phyloP scores from a whole-genome alignment of 1,284 basidiomycete species.

The Naganishia cerealis region DNA sequence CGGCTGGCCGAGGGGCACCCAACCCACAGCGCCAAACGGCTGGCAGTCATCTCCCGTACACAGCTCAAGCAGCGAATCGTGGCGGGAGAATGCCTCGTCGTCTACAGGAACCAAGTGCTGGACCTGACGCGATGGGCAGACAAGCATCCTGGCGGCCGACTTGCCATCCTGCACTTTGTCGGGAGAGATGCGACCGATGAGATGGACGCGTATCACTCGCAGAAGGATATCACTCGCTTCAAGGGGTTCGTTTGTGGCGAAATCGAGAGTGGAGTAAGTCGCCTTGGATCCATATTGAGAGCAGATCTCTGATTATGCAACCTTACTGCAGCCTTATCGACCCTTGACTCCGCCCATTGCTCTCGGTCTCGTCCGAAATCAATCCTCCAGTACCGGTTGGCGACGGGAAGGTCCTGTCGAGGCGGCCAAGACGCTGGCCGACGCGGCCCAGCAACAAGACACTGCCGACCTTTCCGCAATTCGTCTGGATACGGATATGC shows the following conservation, averaged over 20 bases:
- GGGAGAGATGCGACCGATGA: constrained; percentile 94
- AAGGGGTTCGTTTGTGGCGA: constrained; percentile 71
- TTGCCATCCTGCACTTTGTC: constrained; percentile 90
- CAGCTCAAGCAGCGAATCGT: constrained; percentile 30
- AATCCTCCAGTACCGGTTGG: constrained; percentile 42
- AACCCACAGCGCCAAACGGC: background rate
- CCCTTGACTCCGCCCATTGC: constrained; percentile 87
- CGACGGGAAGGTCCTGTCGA: constrained; percentile 45
- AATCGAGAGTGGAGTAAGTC: constrained; percentile 60
- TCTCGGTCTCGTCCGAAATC: constrained; percentile 71
- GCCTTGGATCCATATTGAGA: too few relatives aligned
- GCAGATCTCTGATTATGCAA: background rate
- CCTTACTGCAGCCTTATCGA: constrained; percentile 62
- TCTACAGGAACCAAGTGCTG: constrained; percentile 75
- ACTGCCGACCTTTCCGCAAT: constrained; percentile 9
- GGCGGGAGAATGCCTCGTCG: constrained; percentile 39
- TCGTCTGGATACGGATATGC: constrained; percentile 40
- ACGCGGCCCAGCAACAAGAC: background rate
- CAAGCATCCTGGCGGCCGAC: constrained; percentile 83
- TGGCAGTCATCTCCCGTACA: constrained; percentile 12
- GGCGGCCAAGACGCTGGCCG: constrained; percentile 14
- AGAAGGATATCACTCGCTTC: constrained; percentile 67
- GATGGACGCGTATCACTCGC: constrained; percentile 85
- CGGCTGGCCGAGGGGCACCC: constrained; percentile 8
- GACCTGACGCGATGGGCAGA: constrained; percentile 79